phyloP scores from a whole-genome alignment of 805 yeast genomes.

The Yamadazyma tumulicola region DNA sequence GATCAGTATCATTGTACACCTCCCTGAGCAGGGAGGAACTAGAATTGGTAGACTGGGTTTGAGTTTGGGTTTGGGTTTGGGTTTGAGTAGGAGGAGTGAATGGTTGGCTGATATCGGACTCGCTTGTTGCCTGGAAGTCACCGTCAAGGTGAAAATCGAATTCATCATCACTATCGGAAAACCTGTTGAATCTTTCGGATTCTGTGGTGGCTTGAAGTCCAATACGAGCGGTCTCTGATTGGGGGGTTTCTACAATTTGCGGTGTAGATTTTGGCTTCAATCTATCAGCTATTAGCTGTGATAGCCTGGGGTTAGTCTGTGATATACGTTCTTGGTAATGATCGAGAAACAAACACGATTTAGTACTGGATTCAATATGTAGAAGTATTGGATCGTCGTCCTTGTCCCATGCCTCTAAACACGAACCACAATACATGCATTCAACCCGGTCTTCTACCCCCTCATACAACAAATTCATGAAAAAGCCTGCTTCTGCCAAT shows the following conservation, averaged over 20 bases:
- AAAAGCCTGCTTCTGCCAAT: slow-evolving; percentile 46
- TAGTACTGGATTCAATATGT: slow-evolving; percentile 30
- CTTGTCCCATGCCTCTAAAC: slow-evolving; percentile 50
- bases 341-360: not conserved
- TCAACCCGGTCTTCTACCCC: slow-evolving; percentile 32
- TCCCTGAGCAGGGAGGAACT: too few species aligned
- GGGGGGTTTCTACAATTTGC: not conserved
- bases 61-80: not conserved
- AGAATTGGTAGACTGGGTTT: not conserved
- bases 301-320: not conserved
- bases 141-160: slow-evolving; percentile 1
- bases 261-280: not conserved
- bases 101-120: not conserved
- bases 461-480: slow-evolving; percentile 27
- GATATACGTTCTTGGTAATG: not conserved
- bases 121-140: not conserved
- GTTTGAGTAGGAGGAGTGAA: not conserved
- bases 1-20: slow-evolving; percentile 3
- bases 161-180: slow-evolving; percentile 2
- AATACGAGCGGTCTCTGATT: not conserved
- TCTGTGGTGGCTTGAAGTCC: not conserved
- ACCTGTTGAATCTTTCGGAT: not conserved
- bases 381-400: slow-evolving; percentile 61
- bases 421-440: slow-evolving; percentile 24
- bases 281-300: not conserved